These are phyloP conservation scores for Hordeum pubiflorum DNA, from an alignment of 202 grass and related monocot species.

Conservation along the genomic window DNA sequence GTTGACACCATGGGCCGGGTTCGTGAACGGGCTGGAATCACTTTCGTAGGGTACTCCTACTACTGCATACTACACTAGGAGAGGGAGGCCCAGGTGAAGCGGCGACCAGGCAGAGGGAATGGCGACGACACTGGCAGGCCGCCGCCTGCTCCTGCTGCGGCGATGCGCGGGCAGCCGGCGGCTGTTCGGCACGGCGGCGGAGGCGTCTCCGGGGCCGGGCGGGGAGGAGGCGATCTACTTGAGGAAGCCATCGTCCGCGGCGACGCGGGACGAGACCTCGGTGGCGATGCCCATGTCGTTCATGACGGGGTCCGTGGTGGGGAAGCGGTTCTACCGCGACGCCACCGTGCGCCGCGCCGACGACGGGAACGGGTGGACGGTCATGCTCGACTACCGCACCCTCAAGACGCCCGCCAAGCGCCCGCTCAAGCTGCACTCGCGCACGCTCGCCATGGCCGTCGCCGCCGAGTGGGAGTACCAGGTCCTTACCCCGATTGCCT, in stretches of 20 bases:
- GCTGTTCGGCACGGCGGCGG: constrained; percentile 25
- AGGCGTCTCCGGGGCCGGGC: neutral
- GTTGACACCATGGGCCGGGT: neutral
- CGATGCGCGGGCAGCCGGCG: constrained; percentile 37
- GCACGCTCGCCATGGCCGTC: constrained; percentile 63
- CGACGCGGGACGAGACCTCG: constrained; percentile 70
- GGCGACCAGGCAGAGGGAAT: neutral
- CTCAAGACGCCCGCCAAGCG: constrained; percentile 88
- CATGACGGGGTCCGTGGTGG: constrained; percentile 81
- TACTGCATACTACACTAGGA: neutral
- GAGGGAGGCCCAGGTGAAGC: constrained; percentile 13
- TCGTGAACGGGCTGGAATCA: neutral
- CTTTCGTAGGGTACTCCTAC: neutral
- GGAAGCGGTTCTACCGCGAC: constrained; percentile 73
- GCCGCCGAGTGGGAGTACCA: constrained; percentile 96
- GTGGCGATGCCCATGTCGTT: constrained; percentile 82
- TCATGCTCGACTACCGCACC: constrained; percentile 97
- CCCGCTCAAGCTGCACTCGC: constrained; percentile 64
- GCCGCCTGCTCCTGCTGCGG: constrained; percentile 30
- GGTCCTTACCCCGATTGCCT: constrained; percentile 35
- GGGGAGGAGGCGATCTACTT: constrained; percentile 42
- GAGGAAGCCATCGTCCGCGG: constrained; percentile 26
- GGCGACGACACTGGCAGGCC: constrained; percentile 36
- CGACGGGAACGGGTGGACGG: constrained; percentile 94
- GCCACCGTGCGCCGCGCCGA: constrained; percentile 61